Conservation (phyloP, 192 early-diverging fungal genomes). For the Entomortierella beljakovae region DNA sequence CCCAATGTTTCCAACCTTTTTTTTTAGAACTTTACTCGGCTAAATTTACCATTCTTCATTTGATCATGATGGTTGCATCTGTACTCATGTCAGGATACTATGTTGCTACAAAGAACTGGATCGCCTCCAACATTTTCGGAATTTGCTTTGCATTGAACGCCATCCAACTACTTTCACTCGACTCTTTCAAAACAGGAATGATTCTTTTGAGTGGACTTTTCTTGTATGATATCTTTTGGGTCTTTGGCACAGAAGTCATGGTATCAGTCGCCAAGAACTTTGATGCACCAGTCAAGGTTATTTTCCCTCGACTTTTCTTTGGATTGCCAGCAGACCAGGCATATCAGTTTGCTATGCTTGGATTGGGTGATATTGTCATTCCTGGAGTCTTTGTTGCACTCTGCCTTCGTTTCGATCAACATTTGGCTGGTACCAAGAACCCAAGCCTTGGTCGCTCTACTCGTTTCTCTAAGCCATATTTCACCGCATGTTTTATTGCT, state of each 20-base stretch:
- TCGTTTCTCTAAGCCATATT: constrained; percentile 89
- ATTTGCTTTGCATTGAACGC: constrained; percentile 87
- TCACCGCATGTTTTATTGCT: constrained; percentile 80
- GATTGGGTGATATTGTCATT: constrained; percentile 97
- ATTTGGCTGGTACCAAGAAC: constrained; percentile 71
- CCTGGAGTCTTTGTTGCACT: constrained; percentile 96
- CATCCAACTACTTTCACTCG: constrained; percentile 87
- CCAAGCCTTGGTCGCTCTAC: constrained; percentile 65
- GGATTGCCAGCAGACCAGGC: constrained; percentile 57
- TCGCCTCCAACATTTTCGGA: constrained; percentile 89
- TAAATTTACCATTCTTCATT: constrained; percentile 76
- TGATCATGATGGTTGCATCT: constrained; percentile 67
- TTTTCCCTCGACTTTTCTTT: constrained; percentile 84
- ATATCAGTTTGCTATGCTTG: constrained; percentile 88
- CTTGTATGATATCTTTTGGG: constrained; percentile 99
- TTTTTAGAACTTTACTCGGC: constrained; percentile 64
- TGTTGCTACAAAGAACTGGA: constrained; percentile 91
- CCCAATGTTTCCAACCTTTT: too few species aligned
- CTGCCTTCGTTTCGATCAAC: constrained; percentile 90
- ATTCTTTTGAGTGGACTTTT: constrained; percentile 92
- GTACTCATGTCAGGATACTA: constrained; percentile 78
- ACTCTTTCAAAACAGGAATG: constrained; percentile 98
- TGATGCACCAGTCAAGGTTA: constrained; percentile 97
- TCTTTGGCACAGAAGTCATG: constrained; percentile 99
- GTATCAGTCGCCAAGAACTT: constrained; percentile 96